Evolutionary conservation across 129 eudicot genomes (phyloP).

Genomic region (Lactuca sativa): DNA sequence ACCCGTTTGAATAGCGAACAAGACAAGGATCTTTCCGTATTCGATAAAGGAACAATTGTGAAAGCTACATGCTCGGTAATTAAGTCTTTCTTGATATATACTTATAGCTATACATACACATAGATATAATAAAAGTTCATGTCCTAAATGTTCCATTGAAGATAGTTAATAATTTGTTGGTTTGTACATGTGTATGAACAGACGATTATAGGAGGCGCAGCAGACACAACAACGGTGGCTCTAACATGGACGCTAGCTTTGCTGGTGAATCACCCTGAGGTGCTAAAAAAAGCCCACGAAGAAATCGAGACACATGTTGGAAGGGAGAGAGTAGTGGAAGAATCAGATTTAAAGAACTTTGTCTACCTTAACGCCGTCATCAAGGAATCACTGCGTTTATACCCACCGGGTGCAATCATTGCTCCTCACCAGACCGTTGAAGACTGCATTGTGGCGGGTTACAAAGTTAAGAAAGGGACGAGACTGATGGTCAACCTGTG

Average conservation of each 20-base stretch:
- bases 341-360: no score
- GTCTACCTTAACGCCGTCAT: no score
- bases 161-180: background rate
- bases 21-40: background rate
- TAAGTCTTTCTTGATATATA: no score
- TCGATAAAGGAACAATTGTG: background rate
- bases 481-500: no score
- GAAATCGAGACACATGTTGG: background rate
- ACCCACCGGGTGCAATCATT: no score
- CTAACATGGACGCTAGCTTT: background rate
- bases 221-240: background rate
- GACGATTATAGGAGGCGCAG: background rate
- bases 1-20: background rate
- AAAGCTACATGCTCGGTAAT: constrained; percentile 1
- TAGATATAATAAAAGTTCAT: no score
- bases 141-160: no score
- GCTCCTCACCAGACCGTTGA: no score
- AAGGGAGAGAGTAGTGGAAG: no score
- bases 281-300: background rate
- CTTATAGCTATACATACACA: background rate
- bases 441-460: no score
- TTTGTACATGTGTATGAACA: background rate
- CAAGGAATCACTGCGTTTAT: no score
- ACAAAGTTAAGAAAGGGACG: no score
- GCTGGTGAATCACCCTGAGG: background rate